These are phyloP conservation scores for Xylaria castorea DNA, from an alignment of 495 filamentous ascomycete species.

Conservation along the genomic window DNA sequence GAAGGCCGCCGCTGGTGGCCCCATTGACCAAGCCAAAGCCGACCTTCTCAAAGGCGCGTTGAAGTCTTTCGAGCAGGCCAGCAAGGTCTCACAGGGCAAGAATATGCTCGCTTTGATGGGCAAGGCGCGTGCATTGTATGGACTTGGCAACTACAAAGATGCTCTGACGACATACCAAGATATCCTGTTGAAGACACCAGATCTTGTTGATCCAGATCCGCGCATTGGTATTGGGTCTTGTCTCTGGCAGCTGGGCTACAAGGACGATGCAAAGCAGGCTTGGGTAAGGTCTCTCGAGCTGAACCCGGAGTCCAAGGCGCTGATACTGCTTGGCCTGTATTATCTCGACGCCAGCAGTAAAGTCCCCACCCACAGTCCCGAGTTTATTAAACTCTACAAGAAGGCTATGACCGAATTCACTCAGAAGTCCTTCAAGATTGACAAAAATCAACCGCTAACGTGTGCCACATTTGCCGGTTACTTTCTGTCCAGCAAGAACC, in stretches of 20 bases:
- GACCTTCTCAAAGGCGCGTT: slow-evolving; percentile 81
- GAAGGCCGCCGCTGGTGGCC: slow-evolving; percentile 64
- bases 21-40: slow-evolving; percentile 74
- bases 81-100: slow-evolving; percentile 77
- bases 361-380: slow-evolving; percentile 73
- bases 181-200: slow-evolving; percentile 80
- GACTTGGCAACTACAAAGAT: slow-evolving; percentile 80
- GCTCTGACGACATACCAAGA: slow-evolving; percentile 86
- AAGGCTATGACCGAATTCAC: slow-evolving; percentile 94
- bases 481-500: slow-evolving; percentile 79
- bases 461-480: slow-evolving; percentile 89
- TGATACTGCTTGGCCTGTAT: slow-evolving; percentile 86
- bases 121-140: slow-evolving; percentile 81
- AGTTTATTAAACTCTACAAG: slow-evolving; percentile 83
- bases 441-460: slow-evolving; percentile 89
- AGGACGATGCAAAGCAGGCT: slow-evolving; percentile 85
- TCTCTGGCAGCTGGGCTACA: slow-evolving; percentile 91
- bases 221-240: slow-evolving; percentile 94
- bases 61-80: slow-evolving; percentile 92
- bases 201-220: slow-evolving; percentile 92
- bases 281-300: slow-evolving; percentile 89
- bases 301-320: slow-evolving; percentile 90
- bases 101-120: slow-evolving; percentile 93
- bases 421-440: slow-evolving; percentile 91
- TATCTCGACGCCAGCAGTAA: slow-evolving; percentile 83